A percentile compares a stretch with the other conserved stretches of the same genome.
Conservation (phyloP, 2,329 filamentous ascomycete genomes). For the Neofusicoccum sp. region DNA sequence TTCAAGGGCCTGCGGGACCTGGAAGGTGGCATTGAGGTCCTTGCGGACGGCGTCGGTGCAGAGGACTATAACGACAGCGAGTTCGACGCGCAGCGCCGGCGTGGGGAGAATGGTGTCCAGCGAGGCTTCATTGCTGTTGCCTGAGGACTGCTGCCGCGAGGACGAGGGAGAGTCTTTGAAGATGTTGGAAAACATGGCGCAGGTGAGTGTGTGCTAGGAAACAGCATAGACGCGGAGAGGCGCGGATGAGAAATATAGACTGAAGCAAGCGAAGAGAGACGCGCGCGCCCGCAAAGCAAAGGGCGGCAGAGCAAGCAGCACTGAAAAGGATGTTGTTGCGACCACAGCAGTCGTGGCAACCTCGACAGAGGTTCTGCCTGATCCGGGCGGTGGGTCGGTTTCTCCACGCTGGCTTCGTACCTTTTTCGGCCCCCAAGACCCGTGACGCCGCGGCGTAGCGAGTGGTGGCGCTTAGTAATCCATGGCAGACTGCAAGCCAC, state of each 20-base stretch:
- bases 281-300: not conserved
- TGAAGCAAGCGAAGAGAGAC: not conserved
- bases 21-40: constrained; percentile 29
- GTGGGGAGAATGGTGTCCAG: constrained; percentile 37
- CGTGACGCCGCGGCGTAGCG: not conserved
- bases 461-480: constrained; percentile 2
- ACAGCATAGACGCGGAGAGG: not conserved
- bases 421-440: not conserved
- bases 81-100: constrained; percentile 42
- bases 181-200: constrained; percentile 18
- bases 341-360: not conserved
- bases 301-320: not conserved
- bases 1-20: constrained; percentile 21
- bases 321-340: not conserved
- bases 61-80: constrained; percentile 46
- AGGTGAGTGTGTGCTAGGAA: not conserved
- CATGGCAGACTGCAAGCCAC: not conserved
- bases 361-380: not conserved
- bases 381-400: not conserved
- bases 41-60: constrained; percentile 45
- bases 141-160: not conserved
- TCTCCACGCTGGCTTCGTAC: not conserved
- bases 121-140: constrained; percentile 6
- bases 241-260: not conserved
- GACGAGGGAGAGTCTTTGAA: constrained; percentile 12